These are phyloP conservation scores for Alternaria conjuncta DNA, from an alignment of 2,329 filamentous ascomycete species.

Conservation along the genomic window DNA sequence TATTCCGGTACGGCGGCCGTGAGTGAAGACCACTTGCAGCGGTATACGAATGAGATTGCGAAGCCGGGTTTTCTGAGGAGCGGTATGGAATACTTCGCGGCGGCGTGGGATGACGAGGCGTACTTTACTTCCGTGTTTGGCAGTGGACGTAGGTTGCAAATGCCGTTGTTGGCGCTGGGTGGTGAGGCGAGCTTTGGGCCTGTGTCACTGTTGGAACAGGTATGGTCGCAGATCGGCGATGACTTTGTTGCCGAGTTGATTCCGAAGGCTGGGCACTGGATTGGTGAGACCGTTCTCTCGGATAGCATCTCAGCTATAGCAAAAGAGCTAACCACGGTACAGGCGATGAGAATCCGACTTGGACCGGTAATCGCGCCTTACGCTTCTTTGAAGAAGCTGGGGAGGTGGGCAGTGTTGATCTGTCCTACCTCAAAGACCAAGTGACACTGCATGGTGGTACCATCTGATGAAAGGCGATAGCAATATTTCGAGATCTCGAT, in stretches of 20 bases:
- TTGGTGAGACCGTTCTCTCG: background rate
- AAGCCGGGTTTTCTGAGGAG: conserved; percentile 41
- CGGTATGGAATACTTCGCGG: conserved; percentile 50
- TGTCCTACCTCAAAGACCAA: background rate
- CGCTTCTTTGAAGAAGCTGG: background rate
- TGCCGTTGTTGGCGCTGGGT: background rate
- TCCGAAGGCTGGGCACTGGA: background rate
- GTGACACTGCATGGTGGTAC: background rate
- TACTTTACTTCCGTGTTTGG: background rate
- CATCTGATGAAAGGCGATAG: background rate
- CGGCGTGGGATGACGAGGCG: background rate
- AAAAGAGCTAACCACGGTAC: background rate
- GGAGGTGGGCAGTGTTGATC: background rate
- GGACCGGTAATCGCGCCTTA: background rate
- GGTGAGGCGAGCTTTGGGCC: background rate
- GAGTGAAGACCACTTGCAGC: conserved; percentile 49
- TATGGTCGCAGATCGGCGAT: background rate
- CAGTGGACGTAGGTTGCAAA: background rate
- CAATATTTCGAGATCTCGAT: background rate
- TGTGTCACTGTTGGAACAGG: background rate
- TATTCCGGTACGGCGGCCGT: conserved; percentile 52
- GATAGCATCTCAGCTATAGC: background rate
- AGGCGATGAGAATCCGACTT: background rate
- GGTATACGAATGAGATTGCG: conserved; percentile 50
- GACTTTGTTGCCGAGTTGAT: background rate